phyloP scores from a whole-genome alignment of 148 eudicot species.

The Nepenthes mirabilis region DNA sequence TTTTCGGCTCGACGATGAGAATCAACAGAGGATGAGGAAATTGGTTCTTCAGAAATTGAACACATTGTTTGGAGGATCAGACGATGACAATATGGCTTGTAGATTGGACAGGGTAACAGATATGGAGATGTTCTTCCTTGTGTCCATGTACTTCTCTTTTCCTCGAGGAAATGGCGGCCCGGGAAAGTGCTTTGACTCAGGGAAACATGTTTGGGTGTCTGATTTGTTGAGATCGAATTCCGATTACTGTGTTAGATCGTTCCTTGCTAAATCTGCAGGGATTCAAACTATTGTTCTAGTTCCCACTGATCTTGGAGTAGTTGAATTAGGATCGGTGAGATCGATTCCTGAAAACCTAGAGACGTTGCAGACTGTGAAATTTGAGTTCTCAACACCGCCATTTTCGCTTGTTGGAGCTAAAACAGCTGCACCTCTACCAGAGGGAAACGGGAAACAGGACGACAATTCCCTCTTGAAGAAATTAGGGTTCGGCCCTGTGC shows the following conservation, averaged over 20 bases:
- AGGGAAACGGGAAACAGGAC: slow-evolving; percentile 26
- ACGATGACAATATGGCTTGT: slow-evolving; percentile 70
- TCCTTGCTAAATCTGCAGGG: slow-evolving; percentile 62
- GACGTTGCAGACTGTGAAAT: slow-evolving; percentile 31
- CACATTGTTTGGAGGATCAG: slow-evolving; percentile 55
- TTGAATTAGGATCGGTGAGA: slow-evolving; percentile 75
- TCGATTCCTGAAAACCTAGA: slow-evolving; percentile 40
- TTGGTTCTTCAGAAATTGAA: slow-evolving; percentile 50
- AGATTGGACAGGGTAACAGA: slow-evolving; percentile 77
- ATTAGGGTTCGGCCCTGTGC: slow-evolving; percentile 4
- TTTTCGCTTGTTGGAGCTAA: slow-evolving; percentile 13
- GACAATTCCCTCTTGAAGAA: slow-evolving; percentile 6
- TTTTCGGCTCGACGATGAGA: slow-evolving; percentile 49
- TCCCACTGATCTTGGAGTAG: slow-evolving; percentile 78
- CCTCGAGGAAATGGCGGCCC: slow-evolving; percentile 65
- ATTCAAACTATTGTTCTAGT: slow-evolving; percentile 69
- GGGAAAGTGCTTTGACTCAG: slow-evolving; percentile 48
- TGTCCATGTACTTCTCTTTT: slow-evolving; percentile 81
- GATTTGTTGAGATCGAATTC: slow-evolving; percentile 32
- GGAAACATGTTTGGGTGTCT: slow-evolving; percentile 54
- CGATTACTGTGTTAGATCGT: slow-evolving; percentile 66
- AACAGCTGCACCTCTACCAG: slow-evolving; percentile 14
- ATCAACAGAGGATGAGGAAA: slow-evolving; percentile 34
- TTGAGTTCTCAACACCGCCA: slow-evolving; percentile 27
- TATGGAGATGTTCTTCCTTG: slow-evolving; percentile 77